Conservation (phyloP, 2,329 filamentous ascomycete genomes). For the Bipolaris zeicola region DNA sequence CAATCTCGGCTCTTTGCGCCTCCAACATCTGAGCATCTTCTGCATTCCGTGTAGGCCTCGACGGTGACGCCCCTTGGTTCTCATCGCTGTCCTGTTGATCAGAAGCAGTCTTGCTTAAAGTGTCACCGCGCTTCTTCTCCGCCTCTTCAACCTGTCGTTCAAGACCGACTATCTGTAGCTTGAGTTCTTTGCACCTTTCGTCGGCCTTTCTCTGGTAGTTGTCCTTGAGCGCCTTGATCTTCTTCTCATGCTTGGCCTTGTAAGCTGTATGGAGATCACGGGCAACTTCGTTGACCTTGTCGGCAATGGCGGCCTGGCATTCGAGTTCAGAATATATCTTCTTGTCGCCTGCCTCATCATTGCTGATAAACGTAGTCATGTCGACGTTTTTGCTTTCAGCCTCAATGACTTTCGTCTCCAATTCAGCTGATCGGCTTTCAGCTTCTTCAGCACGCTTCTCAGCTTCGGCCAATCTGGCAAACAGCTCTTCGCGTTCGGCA, state of each 20-base stretch:
- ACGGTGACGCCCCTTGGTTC: constrained; percentile 7
- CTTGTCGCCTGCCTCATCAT: constrained; percentile 43
- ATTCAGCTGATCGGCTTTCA: constrained; percentile 76
- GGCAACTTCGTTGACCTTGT: constrained; percentile 76
- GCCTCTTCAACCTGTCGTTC: constrained; percentile 76
- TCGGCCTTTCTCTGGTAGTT: constrained; percentile 86
- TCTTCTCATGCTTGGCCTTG: constrained; percentile 96
- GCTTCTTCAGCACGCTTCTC: constrained; percentile 76
- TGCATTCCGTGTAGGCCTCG: constrained; percentile 21
- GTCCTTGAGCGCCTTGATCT: constrained; percentile 85
- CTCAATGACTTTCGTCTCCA: constrained; percentile 54
- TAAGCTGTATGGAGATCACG: constrained; percentile 90
- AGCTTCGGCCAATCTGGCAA: constrained; percentile 73
- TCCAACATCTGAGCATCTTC: constrained; percentile 61
- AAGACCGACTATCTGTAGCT: constrained; percentile 71
- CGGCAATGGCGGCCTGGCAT: constrained; percentile 74
- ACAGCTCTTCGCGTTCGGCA: constrained; percentile 79
- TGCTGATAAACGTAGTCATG: constrained; percentile 62
- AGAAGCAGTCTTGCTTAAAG: constrained; percentile 62
- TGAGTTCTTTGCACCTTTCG: constrained; percentile 81
- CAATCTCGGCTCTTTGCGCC: constrained; percentile 69
- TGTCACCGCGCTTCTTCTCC: constrained; percentile 67
- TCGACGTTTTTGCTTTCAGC: constrained; percentile 73
- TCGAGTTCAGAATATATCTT: constrained; percentile 50
- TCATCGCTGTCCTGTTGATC: constrained; percentile 19